These are phyloP conservation scores for Podospora pseudopauciseta DNA, from an alignment of 495 filamentous ascomycete genomes.

Conservation along the genomic window DNA sequence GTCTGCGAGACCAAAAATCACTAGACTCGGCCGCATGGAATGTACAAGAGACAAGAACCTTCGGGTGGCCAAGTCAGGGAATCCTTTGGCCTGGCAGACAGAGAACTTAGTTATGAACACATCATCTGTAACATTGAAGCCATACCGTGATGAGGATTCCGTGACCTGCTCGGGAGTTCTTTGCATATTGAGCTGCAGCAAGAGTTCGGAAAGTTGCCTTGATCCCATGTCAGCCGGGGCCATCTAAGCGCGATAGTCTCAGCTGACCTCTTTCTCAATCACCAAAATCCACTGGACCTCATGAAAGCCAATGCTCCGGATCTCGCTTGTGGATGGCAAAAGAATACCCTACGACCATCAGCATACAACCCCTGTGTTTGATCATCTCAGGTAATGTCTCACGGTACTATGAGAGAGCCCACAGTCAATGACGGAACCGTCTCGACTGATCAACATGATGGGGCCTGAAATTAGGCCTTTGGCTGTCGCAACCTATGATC, in stretches of 20 bases:
- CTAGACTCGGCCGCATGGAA: slow-evolving; percentile 33
- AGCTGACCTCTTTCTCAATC: slow-evolving; percentile 82
- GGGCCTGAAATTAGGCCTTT: slow-evolving; percentile 40
- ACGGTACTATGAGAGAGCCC: slow-evolving; percentile 30
- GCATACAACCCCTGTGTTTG: not conserved
- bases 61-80: slow-evolving; percentile 80
- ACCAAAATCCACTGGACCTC: slow-evolving; percentile 69
- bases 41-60: slow-evolving; percentile 58
- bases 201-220: slow-evolving; percentile 73
- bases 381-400: not conserved
- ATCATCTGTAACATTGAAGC: not conserved
- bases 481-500: slow-evolving; percentile 56
- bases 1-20: slow-evolving; percentile 70
- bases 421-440: slow-evolving; percentile 31
- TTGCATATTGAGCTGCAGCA: slow-evolving; percentile 27
- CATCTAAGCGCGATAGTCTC: not conserved
- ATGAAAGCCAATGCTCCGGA: slow-evolving; percentile 52
- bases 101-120: not conserved
- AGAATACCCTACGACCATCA: slow-evolving; percentile 55
- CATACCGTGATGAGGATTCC: slow-evolving; percentile 36
- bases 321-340: slow-evolving; percentile 57
- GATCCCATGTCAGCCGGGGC: slow-evolving; percentile 17
- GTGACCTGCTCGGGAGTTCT: slow-evolving; percentile 17
- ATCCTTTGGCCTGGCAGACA: slow-evolving; percentile 71
- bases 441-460: slow-evolving; percentile 23